Percentiles rank a stretch among this genome's conserved stretches.
These are phyloP conservation scores for Batkoa obscura DNA, from an alignment of 371 early-diverging fungal genomes.

Conservation along the genomic window DNA sequence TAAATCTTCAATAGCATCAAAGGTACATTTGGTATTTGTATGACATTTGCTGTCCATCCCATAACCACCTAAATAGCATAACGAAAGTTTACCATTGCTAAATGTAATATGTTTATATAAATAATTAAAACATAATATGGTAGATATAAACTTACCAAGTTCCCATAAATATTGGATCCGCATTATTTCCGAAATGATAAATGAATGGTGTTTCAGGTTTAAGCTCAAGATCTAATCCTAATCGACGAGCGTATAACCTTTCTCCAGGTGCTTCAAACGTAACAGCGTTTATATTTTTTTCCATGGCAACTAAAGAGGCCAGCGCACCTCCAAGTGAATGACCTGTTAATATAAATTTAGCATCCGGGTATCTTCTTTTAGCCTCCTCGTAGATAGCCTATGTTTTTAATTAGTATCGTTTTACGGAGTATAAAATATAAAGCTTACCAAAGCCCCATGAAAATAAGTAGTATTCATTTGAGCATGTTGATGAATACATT, in stretches of 20 bases:
- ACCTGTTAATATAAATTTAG: conserved; percentile 65
- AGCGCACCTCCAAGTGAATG: conserved; percentile 83
- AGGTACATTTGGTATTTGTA: conserved; percentile 20
- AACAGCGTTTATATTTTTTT: conserved; percentile 56
- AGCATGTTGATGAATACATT: conserved; percentile 9
- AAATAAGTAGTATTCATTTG: conserved; percentile 7
- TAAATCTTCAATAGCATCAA: conserved; percentile 35
- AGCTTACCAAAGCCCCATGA: conserved; percentile 3
- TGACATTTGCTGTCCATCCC: conserved; percentile 48
- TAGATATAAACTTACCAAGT: conserved; percentile 7
- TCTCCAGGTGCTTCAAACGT: conserved; percentile 80
- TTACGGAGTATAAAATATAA: no score
- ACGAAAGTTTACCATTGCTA: conserved; percentile 32
- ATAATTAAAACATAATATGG: conserved; percentile 18
- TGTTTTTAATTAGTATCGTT: background rate
- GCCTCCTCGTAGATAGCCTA: conserved; percentile 8
- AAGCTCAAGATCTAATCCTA: conserved; percentile 32
- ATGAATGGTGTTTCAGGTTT: conserved; percentile 29
- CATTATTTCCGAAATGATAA: conserved; percentile 64
- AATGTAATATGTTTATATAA: background rate
- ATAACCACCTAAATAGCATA: conserved; percentile 76
- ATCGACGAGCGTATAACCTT: conserved; percentile 37
- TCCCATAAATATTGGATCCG: conserved; percentile 81
- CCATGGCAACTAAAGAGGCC: conserved; percentile 57
- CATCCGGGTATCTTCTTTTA: conserved; percentile 28